Conservation (phyloP, 495 filamentous ascomycete genomes). For the Penicillium daleae region DNA sequence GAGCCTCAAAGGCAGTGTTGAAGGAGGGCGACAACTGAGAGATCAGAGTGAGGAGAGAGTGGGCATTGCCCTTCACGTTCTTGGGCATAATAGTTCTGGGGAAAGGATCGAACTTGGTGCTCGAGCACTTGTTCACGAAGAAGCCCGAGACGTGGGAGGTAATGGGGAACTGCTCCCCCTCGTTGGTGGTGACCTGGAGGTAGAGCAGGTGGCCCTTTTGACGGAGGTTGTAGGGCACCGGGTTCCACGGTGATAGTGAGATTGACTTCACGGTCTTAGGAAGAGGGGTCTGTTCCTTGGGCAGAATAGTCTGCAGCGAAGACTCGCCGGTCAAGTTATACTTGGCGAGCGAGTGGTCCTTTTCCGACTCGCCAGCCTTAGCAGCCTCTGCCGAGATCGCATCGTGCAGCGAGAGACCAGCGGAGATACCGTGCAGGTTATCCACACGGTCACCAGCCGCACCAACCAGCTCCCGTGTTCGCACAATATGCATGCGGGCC, state of each 20-base stretch:
- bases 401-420: conserved; percentile 89
- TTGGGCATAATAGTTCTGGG: conserved; percentile 69
- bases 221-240: conserved; percentile 85
- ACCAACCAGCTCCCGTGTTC: conserved; percentile 89
- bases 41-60: conserved; percentile 85
- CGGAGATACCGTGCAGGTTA: conserved; percentile 80
- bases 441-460: conserved; percentile 88
- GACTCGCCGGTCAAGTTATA: conserved; percentile 77
- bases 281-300: conserved; percentile 60
- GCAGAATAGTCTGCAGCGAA: conserved; percentile 70
- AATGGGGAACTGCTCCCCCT: conserved; percentile 91
- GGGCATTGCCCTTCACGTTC: conserved; percentile 59
- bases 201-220: conserved; percentile 95
- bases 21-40: conserved; percentile 82
- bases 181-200: conserved; percentile 81
- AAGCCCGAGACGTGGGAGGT: conserved; percentile 93
- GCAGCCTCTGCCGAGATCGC: conserved; percentile 58
- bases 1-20: conserved; percentile 65
- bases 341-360: conserved; percentile 60
- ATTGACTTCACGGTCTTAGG: conserved; percentile 91
- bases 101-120: conserved; percentile 88
- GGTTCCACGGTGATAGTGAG: conserved; percentile 92
- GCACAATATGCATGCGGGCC: conserved; percentile 89
- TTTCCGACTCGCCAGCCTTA: conserved; percentile 46
- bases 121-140: conserved; percentile 92